A percentile compares a stretch with the other conserved stretches of the same genome.
Evolutionary conservation across 371 early-diverging fungal species (phyloP).

Genomic region (Mucor sp.): DNA sequence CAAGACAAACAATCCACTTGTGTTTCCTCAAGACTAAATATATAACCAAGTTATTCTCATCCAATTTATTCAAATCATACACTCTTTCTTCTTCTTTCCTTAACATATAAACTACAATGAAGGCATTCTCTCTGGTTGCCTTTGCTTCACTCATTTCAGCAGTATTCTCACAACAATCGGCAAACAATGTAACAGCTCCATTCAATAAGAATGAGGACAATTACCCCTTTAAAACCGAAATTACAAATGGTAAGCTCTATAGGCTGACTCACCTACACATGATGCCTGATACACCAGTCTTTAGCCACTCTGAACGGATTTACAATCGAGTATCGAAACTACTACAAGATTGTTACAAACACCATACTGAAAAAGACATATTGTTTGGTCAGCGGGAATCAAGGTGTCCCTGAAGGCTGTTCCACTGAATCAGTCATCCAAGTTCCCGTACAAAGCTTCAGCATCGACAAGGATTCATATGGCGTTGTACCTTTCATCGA

Average conservation of each 20-base stretch:
- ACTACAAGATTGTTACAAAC: slow-evolving; percentile 31
- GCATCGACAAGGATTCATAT: slow-evolving; percentile 12
- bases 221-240: background rate
- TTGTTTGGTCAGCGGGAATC: slow-evolving; percentile 22
- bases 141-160: slow-evolving; percentile 2
- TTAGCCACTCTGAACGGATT: slow-evolving; percentile 19
- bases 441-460: slow-evolving; percentile 10
- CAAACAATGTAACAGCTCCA: background rate
- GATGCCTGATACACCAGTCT: background rate
- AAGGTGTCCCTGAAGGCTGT: slow-evolving; percentile 13
- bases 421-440: background rate
- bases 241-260: slow-evolving; percentile 11
- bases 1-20: slow-evolving; percentile 2
- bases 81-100: background rate
- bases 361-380: slow-evolving; percentile 1
- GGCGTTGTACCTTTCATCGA: slow-evolving; percentile 25
- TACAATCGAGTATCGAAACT: slow-evolving; percentile 27
- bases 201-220: slow-evolving; percentile 2
- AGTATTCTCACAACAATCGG: background rate
- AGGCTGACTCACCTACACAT: background rate
- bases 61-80: background rate
- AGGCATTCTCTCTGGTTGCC: slow-evolving; percentile 1
- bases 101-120: background rate
- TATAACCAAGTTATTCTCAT: slow-evolving; percentile 1
- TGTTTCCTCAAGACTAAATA: background rate